These are phyloP conservation scores for Suillus lakei DNA, from an alignment of 768 basidiomycete species.

Conservation along the genomic window DNA sequence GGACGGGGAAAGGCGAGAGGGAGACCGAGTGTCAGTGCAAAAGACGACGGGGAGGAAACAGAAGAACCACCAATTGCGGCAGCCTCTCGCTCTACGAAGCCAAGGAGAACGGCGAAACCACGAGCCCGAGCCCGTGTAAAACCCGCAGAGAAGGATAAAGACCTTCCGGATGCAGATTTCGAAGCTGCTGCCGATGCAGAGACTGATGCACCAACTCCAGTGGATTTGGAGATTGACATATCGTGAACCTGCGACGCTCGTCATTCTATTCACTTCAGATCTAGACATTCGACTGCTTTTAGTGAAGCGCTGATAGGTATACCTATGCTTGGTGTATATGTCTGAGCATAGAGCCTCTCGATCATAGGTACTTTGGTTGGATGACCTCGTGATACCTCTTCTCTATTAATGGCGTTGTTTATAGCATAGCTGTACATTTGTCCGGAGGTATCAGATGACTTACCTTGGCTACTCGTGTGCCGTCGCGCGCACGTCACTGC, in stretches of 20 bases:
- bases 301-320: background rate
- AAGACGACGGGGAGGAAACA: slow-evolving; percentile 43
- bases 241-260: slow-evolving; percentile 54
- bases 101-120: slow-evolving; percentile 33
- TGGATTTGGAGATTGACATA: slow-evolving; percentile 42
- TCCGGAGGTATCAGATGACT: background rate
- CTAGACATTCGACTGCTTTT: background rate
- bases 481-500: background rate
- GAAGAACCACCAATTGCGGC: slow-evolving; percentile 35
- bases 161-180: slow-evolving; percentile 37
- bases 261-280: slow-evolving; percentile 39
- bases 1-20: slow-evolving; percentile 37
- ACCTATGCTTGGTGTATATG: background rate
- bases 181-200: slow-evolving; percentile 34
- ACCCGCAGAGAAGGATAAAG: slow-evolving; percentile 30
- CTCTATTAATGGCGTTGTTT: background rate
- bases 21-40: slow-evolving; percentile 34
- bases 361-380: background rate
- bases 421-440: background rate
- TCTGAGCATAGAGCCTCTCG: background rate
- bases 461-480: background rate
- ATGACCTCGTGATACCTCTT: background rate
- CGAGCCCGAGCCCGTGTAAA: slow-evolving; percentile 27
- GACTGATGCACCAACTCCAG: slow-evolving; percentile 40
- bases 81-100: slow-evolving; percentile 34